A percentile compares a stretch with the other conserved stretches of the same genome.
phyloP scores from a whole-genome alignment of 2,329 filamentous ascomycete species.

The Tetracladium maxilliforme region DNA sequence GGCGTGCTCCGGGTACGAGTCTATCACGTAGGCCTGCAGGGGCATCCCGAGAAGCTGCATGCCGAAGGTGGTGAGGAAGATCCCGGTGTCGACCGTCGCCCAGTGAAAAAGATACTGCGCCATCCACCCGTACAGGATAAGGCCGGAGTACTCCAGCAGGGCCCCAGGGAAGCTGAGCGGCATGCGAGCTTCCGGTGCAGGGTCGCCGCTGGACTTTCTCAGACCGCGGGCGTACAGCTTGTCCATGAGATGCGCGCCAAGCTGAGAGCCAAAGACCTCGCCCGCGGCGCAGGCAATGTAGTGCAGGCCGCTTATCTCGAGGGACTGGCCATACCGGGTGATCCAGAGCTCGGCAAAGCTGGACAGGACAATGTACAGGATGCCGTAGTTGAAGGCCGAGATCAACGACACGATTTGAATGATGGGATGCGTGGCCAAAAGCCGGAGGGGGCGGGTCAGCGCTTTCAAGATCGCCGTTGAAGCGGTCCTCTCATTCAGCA shows the following conservation, averaged over 20 bases:
- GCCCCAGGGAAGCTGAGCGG: constrained; percentile 37
- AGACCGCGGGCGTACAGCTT: constrained; percentile 8
- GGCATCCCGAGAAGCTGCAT: constrained; percentile 14
- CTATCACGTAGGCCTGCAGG: constrained; percentile 35
- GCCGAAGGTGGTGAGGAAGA: constrained; percentile 31
- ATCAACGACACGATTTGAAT: constrained; percentile 33
- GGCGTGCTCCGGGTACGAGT: constrained; percentile 21
- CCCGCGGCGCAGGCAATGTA: constrained; percentile 32
- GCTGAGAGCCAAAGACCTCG: constrained; percentile 18
- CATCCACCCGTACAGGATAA: constrained; percentile 43
- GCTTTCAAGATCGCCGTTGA: constrained; percentile 18
- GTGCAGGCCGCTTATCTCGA: constrained; percentile 35
- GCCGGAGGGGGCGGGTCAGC: constrained; percentile 31
- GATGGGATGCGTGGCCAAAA: constrained; percentile 36
- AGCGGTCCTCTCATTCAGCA: no score
- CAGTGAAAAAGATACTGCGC: constrained; percentile 34
- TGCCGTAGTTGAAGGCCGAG: constrained; percentile 31
- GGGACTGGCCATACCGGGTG: constrained; percentile 32
- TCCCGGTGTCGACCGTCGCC: constrained; percentile 42
- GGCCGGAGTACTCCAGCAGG: constrained; percentile 30
- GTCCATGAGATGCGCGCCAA: constrained; percentile 16
- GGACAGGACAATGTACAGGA: constrained; percentile 38
- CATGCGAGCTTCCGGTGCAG: constrained; percentile 41
- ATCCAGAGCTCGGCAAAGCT: constrained; percentile 43
- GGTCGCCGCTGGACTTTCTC: constrained; percentile 10